Evolutionary conservation across 257 asterid species (phyloP).

Genomic region (Ballota nigra): DNA sequence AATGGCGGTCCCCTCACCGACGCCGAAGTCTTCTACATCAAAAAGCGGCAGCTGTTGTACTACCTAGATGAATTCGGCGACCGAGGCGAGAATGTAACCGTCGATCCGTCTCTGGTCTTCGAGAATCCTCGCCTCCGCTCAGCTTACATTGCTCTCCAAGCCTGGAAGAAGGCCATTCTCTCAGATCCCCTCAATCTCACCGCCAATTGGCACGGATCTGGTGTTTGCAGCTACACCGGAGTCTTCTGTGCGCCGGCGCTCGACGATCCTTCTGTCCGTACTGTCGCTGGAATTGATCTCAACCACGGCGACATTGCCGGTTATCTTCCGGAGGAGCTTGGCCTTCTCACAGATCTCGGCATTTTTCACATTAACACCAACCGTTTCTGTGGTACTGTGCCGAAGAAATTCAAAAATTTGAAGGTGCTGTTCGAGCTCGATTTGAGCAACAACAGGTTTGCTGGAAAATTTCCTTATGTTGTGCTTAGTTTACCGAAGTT

Average conservation of each 20-base stretch:
- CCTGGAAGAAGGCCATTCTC: conserved; percentile 81
- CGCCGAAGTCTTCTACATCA: conserved; percentile 51
- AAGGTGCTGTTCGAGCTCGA: conserved; percentile 70
- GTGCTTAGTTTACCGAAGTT: conserved; percentile 62
- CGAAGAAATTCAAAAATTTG: conserved; percentile 49
- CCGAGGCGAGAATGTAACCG: conserved; percentile 65
- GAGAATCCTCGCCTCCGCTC: conserved; percentile 57
- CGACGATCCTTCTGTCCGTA: conserved; percentile 46
- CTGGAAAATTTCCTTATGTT: conserved; percentile 84
- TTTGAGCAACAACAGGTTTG: conserved; percentile 82
- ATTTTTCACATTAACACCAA: conserved; percentile 77
- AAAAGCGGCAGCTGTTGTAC: conserved; percentile 65
- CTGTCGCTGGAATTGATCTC: conserved; percentile 80
- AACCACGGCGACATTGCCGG: conserved; percentile 95
- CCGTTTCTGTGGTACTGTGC: conserved; percentile 78
- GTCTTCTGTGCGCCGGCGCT: conserved; percentile 72
- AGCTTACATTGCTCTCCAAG: conserved; percentile 87
- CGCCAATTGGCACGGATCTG: conserved; percentile 70
- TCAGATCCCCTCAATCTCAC: conserved; percentile 78
- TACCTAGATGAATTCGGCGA: conserved; percentile 77
- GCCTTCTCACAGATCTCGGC: conserved; percentile 78
- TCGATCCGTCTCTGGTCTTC: conserved; percentile 65
- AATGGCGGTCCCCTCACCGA: conserved; percentile 66
- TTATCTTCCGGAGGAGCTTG: conserved; percentile 78
- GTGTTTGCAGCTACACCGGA: conserved; percentile 67